Base-by-base conservation (phyloP, 2,329 filamentous ascomycete genomes). In the Ophiostoma angusticollis region DNA sequence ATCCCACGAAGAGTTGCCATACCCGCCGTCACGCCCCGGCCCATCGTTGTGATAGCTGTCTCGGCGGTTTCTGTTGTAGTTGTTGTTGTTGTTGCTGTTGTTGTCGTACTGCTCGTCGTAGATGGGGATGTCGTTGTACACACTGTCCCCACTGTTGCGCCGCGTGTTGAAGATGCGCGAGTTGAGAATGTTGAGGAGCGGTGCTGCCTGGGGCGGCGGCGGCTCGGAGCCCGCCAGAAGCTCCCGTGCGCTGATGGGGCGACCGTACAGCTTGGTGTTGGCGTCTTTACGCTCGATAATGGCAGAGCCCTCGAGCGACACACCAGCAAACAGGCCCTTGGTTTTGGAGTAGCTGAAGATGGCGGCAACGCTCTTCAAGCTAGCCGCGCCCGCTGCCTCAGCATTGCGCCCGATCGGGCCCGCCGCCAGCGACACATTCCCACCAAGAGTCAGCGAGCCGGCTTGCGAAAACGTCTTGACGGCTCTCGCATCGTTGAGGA, bases 291-390 rank as follows among this genome's bases (percentile, higher is more conserved):
- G 77, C 64, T 98, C 91, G 47, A 96, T 84, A 48, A 98, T 80
- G 38, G 84, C 86, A 45, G 82, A 89, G 17, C 91, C 91, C 59
- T 98, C 91, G 49, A 98, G 66, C 50, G 84, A 93, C 34, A 98
- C 87, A 55, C 91, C 91, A 5, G 91, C 91, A 52, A 98, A 98
- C 23, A 98, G 65, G 16, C 91, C 91, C 65, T 95, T 96, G 11
- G 91, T 98, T 64, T 95, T 96, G 58, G 82, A 91, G 68, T 98
- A 98, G 53, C 84, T 84, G 67, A 98, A 98, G 35, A 98, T 80
- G 38, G 84, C 91, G 0, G 87, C 83, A 8, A 96, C 81, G 46
- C 85, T 79, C 65, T 78, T 89, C 47, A 93, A 69, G 50, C 84
- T 94, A 7, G 91, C 91, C 12, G 87, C 89, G 47, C 91, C 91